Evolutionary conservation across 192 early-diverging fungal species (phyloP).

Genomic region (Coemansia aciculifera): DNA sequence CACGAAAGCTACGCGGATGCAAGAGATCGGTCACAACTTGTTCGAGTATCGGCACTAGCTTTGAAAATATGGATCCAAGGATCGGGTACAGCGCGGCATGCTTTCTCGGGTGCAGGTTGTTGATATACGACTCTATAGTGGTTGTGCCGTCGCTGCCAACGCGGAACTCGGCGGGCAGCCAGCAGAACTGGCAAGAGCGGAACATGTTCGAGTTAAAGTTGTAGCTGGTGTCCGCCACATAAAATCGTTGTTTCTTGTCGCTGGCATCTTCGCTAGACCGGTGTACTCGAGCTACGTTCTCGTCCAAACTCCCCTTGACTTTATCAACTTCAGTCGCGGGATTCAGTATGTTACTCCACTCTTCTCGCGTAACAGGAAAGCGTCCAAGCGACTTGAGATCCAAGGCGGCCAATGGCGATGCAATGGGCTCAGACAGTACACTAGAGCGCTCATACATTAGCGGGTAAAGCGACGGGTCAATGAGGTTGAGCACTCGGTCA

Average conservation of each 20-base stretch:
- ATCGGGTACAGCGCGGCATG: constrained; percentile 56
- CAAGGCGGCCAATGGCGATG: constrained; percentile 28
- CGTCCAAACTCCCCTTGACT: background rate
- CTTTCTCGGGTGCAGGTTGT: constrained; percentile 66
- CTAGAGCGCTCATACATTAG: constrained; percentile 33
- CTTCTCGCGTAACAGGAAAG: constrained; percentile 9
- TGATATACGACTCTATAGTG: constrained; percentile 66
- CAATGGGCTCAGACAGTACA: constrained; percentile 24
- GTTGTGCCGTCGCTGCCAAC: constrained; percentile 53
- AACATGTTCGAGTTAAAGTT: background rate
- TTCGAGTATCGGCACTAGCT: constrained; percentile 68
- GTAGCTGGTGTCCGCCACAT: constrained; percentile 2
- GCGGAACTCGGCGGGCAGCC: constrained; percentile 69
- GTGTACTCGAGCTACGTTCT: background rate
- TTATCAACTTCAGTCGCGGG: background rate
- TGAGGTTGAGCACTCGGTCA: constrained; percentile 56
- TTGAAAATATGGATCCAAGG: constrained; percentile 55
- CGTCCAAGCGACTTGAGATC: constrained; percentile 31
- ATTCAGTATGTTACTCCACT: constrained; percentile 17
- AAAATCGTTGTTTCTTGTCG: background rate
- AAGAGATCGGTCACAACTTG: constrained; percentile 44
- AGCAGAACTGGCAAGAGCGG: constrained; percentile 37
- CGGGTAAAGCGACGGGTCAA: constrained; percentile 58
- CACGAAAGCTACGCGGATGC: constrained; percentile 3
- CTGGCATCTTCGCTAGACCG: background rate